Percentiles rank a stretch among this genome's conserved stretches.
phyloP scores from a whole-genome alignment of 2,329 filamentous ascomycete species.

The Trichoderma aggressivum region DNA sequence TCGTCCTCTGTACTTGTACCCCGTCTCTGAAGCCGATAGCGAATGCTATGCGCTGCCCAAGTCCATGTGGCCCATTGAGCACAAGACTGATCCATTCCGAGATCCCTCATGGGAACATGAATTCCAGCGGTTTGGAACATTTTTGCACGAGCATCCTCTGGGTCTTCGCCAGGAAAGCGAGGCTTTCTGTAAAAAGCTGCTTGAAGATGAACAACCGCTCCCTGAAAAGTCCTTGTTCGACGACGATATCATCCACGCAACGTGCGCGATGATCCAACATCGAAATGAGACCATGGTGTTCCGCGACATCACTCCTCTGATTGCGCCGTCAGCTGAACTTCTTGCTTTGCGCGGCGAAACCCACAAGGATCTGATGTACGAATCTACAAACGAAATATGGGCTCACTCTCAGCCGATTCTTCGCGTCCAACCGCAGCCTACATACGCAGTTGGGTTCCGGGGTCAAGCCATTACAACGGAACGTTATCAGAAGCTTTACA shows the following conservation, averaged over 20 bases:
- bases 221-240: constrained; percentile 37
- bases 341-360: constrained; percentile 30
- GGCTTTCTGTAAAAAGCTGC: constrained; percentile 23
- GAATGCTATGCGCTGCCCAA: neutral
- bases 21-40: neutral
- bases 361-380: constrained; percentile 33
- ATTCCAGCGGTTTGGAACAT: neutral
- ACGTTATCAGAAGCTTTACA: constrained; percentile 39
- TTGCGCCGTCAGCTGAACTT: constrained; percentile 39
- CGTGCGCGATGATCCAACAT: constrained; percentile 31
- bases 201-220: constrained; percentile 30
- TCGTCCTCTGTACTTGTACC: neutral
- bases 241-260: constrained; percentile 36
- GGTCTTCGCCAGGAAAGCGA: neutral
- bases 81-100: neutral
- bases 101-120: neutral
- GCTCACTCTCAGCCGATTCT: constrained; percentile 37
- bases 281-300: constrained; percentile 37
- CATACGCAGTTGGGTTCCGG: constrained; percentile 43
- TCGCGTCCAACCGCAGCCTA: constrained; percentile 39
- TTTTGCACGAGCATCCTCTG: neutral
- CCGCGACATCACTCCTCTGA: constrained; percentile 35
- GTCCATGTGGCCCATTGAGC: neutral
- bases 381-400: constrained; percentile 44
- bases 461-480: constrained; percentile 40